These are phyloP conservation scores for Sugiyamaella neomexicana DNA, from an alignment of 1,139 yeast species.

Conservation along the genomic window DNA sequence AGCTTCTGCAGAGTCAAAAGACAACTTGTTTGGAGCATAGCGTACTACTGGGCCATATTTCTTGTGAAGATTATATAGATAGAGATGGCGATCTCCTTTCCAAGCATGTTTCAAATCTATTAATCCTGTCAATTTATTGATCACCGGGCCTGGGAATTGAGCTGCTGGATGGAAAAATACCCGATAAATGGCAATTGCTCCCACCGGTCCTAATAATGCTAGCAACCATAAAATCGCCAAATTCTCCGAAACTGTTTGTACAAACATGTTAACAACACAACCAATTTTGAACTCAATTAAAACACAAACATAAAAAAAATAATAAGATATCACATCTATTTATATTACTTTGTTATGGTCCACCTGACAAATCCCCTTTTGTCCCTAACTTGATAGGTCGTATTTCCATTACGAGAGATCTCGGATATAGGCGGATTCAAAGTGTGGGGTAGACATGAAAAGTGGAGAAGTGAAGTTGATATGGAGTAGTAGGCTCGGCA, in stretches of 20 bases:
- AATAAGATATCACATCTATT: background rate
- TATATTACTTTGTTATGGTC: background rate
- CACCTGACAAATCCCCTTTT: constrained; percentile 3
- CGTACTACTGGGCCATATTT: constrained; percentile 26
- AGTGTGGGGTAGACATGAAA: background rate
- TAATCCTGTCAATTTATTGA: constrained; percentile 22
- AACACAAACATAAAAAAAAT: no score
- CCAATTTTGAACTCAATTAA: background rate
- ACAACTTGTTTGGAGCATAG: constrained; percentile 23
- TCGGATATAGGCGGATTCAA: background rate
- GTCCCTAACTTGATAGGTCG: constrained; percentile 2
- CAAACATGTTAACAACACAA: background rate
- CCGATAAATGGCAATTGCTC: constrained; percentile 16
- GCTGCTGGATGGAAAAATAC: constrained; percentile 23
- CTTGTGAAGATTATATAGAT: constrained; percentile 16
- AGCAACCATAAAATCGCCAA: background rate
- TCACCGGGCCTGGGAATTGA: constrained; percentile 24
- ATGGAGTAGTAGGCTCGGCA: background rate
- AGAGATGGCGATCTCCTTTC: constrained; percentile 27
- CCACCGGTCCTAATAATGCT: background rate
- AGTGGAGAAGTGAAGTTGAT: background rate
- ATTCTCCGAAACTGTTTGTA: constrained; percentile 2
- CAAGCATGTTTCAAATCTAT: constrained; percentile 26
- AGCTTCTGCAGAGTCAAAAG: constrained; percentile 24
- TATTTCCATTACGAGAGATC: background rate